phyloP scores from a whole-genome alignment of 2,329 filamentous ascomycete genomes.

The Paracoccidioides brasiliensis region DNA sequence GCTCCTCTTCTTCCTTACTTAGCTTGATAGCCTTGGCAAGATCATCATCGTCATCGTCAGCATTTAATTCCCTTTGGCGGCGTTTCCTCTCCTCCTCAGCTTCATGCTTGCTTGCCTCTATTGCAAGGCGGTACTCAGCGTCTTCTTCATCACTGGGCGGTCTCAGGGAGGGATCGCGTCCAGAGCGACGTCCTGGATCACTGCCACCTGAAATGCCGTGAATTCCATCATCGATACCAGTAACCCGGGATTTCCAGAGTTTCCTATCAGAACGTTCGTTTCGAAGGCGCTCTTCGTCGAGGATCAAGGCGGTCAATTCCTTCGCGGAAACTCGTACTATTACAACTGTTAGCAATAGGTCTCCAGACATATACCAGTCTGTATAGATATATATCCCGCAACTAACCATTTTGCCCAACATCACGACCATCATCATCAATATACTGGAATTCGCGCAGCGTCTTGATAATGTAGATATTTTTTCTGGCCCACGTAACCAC shows the following conservation, averaged over 20 bases:
- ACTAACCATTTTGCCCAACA: conserved; percentile 87
- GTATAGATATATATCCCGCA: background rate
- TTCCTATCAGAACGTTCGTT: conserved; percentile 83
- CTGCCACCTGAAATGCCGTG: conserved; percentile 31
- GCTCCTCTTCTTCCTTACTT: conserved; percentile 80
- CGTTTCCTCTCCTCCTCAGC: conserved; percentile 78
- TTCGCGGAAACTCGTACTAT: conserved; percentile 90
- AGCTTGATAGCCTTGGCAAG: conserved; percentile 89
- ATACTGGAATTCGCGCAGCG: conserved; percentile 90
- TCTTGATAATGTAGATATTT: conserved; percentile 98
- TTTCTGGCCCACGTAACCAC: conserved; percentile 97
- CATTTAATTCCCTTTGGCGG: conserved; percentile 41
- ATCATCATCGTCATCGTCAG: conserved; percentile 64
- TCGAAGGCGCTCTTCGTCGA: conserved; percentile 86
- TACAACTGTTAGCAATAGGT: background rate
- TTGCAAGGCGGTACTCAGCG: conserved; percentile 74
- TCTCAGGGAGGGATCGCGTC: conserved; percentile 37
- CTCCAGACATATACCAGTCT: background rate
- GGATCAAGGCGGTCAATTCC: conserved; percentile 79
- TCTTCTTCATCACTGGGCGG: conserved; percentile 65
- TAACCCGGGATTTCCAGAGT: conserved; percentile 92
- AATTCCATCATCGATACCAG: conserved; percentile 68
- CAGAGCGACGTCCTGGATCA: conserved; percentile 28
- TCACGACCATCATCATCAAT: conserved; percentile 90
- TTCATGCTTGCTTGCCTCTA: conserved; percentile 90